Evolutionary conservation across 2,329 filamentous ascomycete genomes (phyloP).

Genomic region (Albifimbria verrucaria): DNA sequence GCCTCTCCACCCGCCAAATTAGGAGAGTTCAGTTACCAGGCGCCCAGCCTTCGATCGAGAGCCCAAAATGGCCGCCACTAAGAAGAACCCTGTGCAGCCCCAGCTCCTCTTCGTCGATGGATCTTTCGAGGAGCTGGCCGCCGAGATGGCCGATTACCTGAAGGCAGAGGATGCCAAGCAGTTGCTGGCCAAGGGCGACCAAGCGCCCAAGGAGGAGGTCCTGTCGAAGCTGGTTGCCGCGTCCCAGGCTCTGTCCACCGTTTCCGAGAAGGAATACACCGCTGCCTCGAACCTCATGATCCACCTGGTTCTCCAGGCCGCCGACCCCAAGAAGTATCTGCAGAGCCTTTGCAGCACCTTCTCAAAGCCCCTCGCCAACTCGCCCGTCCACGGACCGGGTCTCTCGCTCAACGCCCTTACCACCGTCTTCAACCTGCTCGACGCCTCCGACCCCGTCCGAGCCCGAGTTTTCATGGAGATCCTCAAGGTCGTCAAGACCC

Average conservation of each 20-base stretch:
- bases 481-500: constrained; percentile 73
- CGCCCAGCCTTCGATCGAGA: not conserved
- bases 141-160: constrained; percentile 93
- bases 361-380: constrained; percentile 79
- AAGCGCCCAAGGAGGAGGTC: constrained; percentile 70
- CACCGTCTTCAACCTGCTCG: constrained; percentile 94
- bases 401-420: constrained; percentile 88
- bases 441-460: constrained; percentile 71
- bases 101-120: constrained; percentile 81
- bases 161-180: constrained; percentile 77
- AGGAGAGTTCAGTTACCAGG: not conserved
- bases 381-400: constrained; percentile 77
- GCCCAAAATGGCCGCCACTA: constrained; percentile 25
- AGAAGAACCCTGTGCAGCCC: constrained; percentile 45
- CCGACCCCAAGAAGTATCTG: constrained; percentile 81
- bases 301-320: constrained; percentile 84
- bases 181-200: constrained; percentile 69
- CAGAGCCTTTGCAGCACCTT: constrained; percentile 87
- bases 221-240: constrained; percentile 86
- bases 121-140: constrained; percentile 85
- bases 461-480: constrained; percentile 91
- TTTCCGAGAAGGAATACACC: constrained; percentile 94
- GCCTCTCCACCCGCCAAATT: constrained; percentile 4
- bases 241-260: constrained; percentile 72
- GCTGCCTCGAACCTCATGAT: constrained; percentile 96